phyloP scores from a whole-genome alignment of 148 eudicot species.

The Amaranthus hypochondriacus region DNA sequence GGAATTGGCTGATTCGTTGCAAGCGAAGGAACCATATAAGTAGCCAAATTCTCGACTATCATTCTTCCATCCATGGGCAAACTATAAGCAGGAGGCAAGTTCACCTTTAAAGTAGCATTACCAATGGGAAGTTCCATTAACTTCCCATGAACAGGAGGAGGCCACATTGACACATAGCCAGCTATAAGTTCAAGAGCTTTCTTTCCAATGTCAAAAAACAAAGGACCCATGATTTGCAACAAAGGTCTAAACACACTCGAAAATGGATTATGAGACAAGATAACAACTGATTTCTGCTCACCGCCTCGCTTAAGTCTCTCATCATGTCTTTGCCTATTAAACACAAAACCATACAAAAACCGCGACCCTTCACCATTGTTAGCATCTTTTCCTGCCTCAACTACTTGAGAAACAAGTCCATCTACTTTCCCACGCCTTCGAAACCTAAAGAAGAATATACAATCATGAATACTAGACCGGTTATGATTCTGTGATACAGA shows the following conservation, averaged over 20 bases:
- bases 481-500: constrained; percentile 88
- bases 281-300: constrained; percentile 94
- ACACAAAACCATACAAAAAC: constrained; percentile 85
- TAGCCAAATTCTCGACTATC: constrained; percentile 54
- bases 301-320: constrained; percentile 97
- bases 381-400: constrained; percentile 30
- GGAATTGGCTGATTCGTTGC: constrained; percentile 80
- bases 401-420: constrained; percentile 39
- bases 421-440: constrained; percentile 36
- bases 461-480: constrained; percentile 81
- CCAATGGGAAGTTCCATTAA: constrained; percentile 92
- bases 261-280: constrained; percentile 77
- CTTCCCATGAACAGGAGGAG: constrained; percentile 74
- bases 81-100: constrained; percentile 87
- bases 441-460: constrained; percentile 86
- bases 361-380: constrained; percentile 24
- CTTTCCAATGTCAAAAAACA: constrained; percentile 85
- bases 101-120: constrained; percentile 71
- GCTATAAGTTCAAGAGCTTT: constrained; percentile 88
- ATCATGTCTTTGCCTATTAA: constrained; percentile 96
- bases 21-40: constrained; percentile 66
- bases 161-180: constrained; percentile 79
- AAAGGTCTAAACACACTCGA: constrained; percentile 85
- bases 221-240: constrained; percentile 88
- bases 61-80: constrained; percentile 53